Evolutionary conservation across 345 rosid species (phyloP).

Genomic region (Hevea brasiliensis): DNA sequence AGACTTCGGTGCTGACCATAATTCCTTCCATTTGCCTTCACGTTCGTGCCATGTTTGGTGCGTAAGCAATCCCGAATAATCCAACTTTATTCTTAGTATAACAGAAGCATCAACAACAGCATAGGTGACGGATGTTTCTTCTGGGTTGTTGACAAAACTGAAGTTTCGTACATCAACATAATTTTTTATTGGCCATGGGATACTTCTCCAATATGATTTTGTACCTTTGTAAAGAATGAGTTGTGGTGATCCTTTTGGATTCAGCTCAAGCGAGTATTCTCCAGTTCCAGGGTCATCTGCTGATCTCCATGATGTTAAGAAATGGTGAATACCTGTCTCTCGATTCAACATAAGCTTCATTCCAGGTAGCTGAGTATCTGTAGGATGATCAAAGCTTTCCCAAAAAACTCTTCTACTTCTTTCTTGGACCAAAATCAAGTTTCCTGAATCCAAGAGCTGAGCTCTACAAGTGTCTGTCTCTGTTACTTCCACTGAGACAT

Average conservation of each 20-base stretch:
- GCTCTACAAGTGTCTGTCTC: neutral
- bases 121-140: neutral
- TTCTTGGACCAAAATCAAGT: neutral
- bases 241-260: no score
- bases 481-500: neutral
- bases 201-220: no score
- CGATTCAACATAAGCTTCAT: neutral
- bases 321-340: neutral
- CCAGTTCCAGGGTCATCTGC: neutral
- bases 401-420: neutral
- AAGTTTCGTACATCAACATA: no score
- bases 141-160: neutral
- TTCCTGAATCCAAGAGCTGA: neutral
- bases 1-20: neutral
- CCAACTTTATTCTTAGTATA: neutral
- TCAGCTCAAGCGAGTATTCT: no score
- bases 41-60: slow-evolving; percentile 4
- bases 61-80: neutral
- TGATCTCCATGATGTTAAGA: neutral
- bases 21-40: neutral
- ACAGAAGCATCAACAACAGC: neutral
- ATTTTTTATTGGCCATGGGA: no score
- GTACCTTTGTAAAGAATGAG: no score
- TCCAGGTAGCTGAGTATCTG: neutral
- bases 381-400: neutral